phyloP scores from a whole-genome alignment of 176 grass and related monocot species.

The Lolium multiflorum region DNA sequence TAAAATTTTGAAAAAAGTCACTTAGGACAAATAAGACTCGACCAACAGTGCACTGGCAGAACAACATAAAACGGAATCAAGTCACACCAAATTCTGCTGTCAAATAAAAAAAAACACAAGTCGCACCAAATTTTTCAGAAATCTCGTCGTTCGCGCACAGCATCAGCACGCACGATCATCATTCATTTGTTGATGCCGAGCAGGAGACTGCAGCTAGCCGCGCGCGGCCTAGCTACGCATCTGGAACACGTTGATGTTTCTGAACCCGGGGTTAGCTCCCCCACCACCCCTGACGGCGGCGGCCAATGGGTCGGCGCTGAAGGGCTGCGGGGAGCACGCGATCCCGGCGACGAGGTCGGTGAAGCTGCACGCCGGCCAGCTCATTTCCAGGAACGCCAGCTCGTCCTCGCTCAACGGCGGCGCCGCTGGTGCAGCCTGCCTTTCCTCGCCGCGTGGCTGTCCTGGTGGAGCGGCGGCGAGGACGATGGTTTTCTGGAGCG shows the following conservation, averaged over 20 bases:
- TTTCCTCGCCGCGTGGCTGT: background rate
- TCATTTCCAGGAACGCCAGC: conserved; percentile 49
- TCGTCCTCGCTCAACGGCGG: conserved; percentile 46
- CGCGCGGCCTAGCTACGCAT: background rate
- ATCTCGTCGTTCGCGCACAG: no score
- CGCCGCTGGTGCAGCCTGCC: background rate
- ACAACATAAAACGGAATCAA: no score
- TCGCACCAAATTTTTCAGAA: no score
- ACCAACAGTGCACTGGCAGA: no score
- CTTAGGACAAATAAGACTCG: no score
- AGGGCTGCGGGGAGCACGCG: background rate
- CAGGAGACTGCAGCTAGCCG: background rate
- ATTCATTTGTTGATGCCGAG: background rate
- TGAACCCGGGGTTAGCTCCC: background rate
- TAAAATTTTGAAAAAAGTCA: no score
- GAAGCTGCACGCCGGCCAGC: background rate
- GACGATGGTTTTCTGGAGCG: conserved; percentile 61
- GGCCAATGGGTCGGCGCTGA: background rate
- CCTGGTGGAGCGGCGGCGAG: background rate
- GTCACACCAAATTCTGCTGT: no score
- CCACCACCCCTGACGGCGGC: background rate
- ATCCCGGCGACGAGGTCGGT: conserved; percentile 21
- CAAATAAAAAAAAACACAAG: background rate
- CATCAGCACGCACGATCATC: background rate
- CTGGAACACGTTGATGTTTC: background rate